These are phyloP conservation scores for Phytopythium oedochilum DNA, from an alignment of 352 stramenopile species.

Conservation along the genomic window DNA sequence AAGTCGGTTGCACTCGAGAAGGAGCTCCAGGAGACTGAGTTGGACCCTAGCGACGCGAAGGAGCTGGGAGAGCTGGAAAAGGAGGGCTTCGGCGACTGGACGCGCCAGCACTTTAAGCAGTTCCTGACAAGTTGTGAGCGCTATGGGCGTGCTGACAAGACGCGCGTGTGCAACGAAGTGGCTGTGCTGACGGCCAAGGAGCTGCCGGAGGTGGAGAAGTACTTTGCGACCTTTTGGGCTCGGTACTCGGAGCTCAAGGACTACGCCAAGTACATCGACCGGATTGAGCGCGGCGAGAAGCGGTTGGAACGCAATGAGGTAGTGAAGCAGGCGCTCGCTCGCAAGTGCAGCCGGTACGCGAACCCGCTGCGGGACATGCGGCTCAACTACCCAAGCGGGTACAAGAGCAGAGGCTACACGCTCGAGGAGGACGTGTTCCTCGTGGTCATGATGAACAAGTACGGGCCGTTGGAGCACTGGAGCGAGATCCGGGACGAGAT, in stretches of 20 bases:
- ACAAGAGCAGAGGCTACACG: constrained; percentile 95
- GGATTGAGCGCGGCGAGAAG: constrained; percentile 96
- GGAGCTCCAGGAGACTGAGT: constrained; percentile 72
- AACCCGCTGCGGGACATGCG: constrained; percentile 90
- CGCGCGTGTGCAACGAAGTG: constrained; percentile 90
- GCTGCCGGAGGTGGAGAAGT: constrained; percentile 88
- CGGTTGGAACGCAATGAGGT: constrained; percentile 94
- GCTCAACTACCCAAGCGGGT: constrained; percentile 80
- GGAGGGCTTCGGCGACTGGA: constrained; percentile 96
- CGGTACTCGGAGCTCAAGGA: constrained; percentile 93
- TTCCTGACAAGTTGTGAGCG: constrained; percentile 92
- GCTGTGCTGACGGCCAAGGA: constrained; percentile 89
- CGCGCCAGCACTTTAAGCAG: constrained; percentile 81
- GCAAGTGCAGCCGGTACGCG: constrained; percentile 94
- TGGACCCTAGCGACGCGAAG: constrained; percentile 59
- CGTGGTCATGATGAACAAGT: constrained; percentile 98
- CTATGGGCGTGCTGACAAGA: constrained; percentile 91
- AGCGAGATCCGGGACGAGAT: constrained; percentile 98
- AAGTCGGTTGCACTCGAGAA: constrained; percentile 70
- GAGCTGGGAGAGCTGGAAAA: constrained; percentile 72
- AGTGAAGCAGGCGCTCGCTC: constrained; percentile 94
- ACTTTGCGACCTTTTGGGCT: constrained; percentile 96
- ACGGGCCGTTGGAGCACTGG: constrained; percentile 95
- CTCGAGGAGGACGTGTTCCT: constrained; percentile 98
- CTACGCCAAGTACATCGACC: constrained; percentile 90